Evolutionary conservation across 352 stramenopile species (phyloP), one percentile per base, ranked within the genome.

Genomic region (Phytopythium kandeliae): DNA sequence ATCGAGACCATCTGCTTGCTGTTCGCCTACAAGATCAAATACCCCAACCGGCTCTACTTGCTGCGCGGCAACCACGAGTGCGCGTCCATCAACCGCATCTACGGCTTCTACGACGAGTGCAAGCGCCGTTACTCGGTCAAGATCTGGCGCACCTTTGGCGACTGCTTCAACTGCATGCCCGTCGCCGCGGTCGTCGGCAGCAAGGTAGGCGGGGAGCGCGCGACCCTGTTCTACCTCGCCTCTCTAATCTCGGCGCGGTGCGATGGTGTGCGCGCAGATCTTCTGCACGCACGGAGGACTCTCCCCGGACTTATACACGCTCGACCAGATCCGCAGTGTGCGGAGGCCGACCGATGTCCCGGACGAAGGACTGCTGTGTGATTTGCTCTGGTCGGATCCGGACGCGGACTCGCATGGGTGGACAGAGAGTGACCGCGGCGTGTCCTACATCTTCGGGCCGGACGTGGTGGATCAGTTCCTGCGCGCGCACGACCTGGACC

Each of bases 41-140:
- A 98, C 70, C 96, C 96, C 16, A 88, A 98, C 51, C 97, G 97
- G 44, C 97, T 99, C 57, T 99, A 97, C 60, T 82, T 99, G 13
- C 70, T 99, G 44, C 78, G 97, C 31, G 97, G 97, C 7, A 99
- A 99, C 77, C 97, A 99, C 74, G 97, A 99, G 69, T 98, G 91
- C 57, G 92, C 93, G 33, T 98, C 95, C 24, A 98, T 99, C 59
- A 99, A 99, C 72, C 86, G 96, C 38, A 99, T 99, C 65, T 99
- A 99, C 74, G 97, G 96, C 19, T 99, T 99, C 65, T 99, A 99
- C 68, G 96, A 99, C 65, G 97, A 99, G 63, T 98, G 96, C 86
- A 98, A 98, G 61, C 75, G 86, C 13, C 70, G 89, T 35, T 98
- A 96, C 65, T 91, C 74, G 8, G 74, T 97, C 36, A 97, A 97